Evolutionary conservation across 2,329 filamentous ascomycete species (phyloP).

Genomic region (Aspergillus sp.): DNA sequence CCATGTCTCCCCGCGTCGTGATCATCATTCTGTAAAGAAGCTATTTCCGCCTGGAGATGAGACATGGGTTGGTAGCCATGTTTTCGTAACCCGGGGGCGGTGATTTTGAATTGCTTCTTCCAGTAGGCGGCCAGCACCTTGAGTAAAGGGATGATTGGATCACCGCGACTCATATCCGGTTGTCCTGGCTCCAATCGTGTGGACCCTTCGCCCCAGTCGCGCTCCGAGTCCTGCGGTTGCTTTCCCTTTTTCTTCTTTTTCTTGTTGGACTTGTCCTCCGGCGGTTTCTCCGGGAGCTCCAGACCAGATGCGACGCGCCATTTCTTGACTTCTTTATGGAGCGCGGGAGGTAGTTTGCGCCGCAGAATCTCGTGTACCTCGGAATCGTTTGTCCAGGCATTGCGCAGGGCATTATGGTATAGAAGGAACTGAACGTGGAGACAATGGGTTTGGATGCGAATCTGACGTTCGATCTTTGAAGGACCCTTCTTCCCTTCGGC

Average conservation of each 20-base stretch:
- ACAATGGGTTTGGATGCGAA: slow-evolving; percentile 77
- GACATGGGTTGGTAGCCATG: slow-evolving; percentile 81
- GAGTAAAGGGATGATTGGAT: slow-evolving; percentile 76
- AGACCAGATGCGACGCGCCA: slow-evolving; percentile 71
- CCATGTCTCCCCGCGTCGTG: slow-evolving; percentile 68
- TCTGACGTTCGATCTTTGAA: slow-evolving; percentile 77
- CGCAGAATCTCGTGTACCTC: slow-evolving; percentile 74
- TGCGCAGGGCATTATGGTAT: slow-evolving; percentile 85
- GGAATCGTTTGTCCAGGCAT: slow-evolving; percentile 77
- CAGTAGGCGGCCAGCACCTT: slow-evolving; percentile 79
- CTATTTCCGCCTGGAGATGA: slow-evolving; percentile 70
- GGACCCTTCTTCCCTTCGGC: slow-evolving; percentile 75
- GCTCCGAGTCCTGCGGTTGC: slow-evolving; percentile 40
- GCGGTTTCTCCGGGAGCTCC: slow-evolving; percentile 44
- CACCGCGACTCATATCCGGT: slow-evolving; percentile 77
- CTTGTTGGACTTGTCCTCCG: slow-evolving; percentile 33
- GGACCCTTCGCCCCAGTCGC: slow-evolving; percentile 73
- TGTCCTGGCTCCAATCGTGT: slow-evolving; percentile 67
- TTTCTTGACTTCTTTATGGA: slow-evolving; percentile 71
- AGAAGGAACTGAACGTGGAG: slow-evolving; percentile 85
- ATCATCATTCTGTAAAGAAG: slow-evolving; percentile 64
- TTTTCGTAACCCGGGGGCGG: slow-evolving; percentile 80
- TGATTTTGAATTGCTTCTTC: slow-evolving; percentile 78
- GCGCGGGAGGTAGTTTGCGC: slow-evolving; percentile 65
- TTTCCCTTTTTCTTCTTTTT: slow-evolving; percentile 41